Base-by-base conservation (phyloP, 139 green algal species). In the Astrephomene gubernaculifera region DNA sequence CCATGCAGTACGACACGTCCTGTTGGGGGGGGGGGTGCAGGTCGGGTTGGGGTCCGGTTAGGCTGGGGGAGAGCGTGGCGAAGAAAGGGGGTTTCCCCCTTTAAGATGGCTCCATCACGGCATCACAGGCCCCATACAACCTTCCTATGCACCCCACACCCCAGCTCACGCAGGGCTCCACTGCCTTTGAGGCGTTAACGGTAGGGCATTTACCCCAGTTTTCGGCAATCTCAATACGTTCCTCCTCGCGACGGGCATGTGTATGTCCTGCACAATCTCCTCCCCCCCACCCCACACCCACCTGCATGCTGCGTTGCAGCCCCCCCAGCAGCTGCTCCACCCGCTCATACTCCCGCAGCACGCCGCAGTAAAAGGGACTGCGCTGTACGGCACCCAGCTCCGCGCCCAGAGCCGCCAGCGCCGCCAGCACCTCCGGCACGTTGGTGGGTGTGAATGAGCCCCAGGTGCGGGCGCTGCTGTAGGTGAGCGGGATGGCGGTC, bases 391-490 rank as follows among this genome's bases (percentile, higher is more conserved):
- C 65, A 19, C 19, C 70, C 27, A 91, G 83, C 71, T 88, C 71
- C 52, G 41, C 31, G 1, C 80, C 68, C 41, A 89, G 39, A 17
- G 44, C 61, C 22, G 5, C 35, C 43, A 90, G 60, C 29, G 82
- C 60, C 22, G 60, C 70, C 61, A 91, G 43, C n/a, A 86, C 80
- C 72, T 90, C 86, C 19, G 64, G 31, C 52, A 70, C 33, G 86
- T 90, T 90, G 41, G 65, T 85, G 53, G 85, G 81, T 35, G 81
- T 70, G 67, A 90, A 90, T 41, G 81, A 85, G 41, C 82, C 82
- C 45, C 57, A 80, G 38, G 35, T 81, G 71, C 86, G 86, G 22
- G 71, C 14, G 19, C 31, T 2, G 19, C 69, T 70, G 79, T 83
- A 89, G 39, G 61, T 43, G 21, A 89, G 57, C 44, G 67, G 45